A percentile compares a stretch with the other conserved stretches of the same genome.
These are phyloP conservation scores for Venturiaceae sp. DNA, from an alignment of 2,329 filamentous ascomycete species.

Conservation along the genomic window DNA sequence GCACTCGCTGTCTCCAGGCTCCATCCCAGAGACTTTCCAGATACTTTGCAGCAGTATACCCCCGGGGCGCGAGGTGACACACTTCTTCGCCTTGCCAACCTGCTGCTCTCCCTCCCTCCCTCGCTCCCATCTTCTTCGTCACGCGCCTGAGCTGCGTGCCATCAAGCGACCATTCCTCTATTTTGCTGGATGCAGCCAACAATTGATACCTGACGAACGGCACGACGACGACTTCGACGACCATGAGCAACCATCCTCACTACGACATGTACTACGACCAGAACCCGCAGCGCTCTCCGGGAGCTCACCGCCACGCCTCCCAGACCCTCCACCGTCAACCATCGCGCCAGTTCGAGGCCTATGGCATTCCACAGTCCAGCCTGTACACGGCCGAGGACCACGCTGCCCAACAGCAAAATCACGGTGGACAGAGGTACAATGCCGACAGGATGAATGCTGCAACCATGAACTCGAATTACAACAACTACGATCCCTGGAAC, in stretches of 20 bases:
- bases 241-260: slow-evolving; percentile 5
- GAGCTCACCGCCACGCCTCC: slow-evolving; percentile 57
- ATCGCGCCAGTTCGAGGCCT: slow-evolving; percentile 70
- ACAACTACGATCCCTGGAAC: slow-evolving; percentile 70
- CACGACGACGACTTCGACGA: neutral
- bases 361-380: slow-evolving; percentile 50
- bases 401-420: slow-evolving; percentile 33
- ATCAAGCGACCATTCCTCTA: neutral
- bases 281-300: slow-evolving; percentile 60
- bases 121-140: neutral
- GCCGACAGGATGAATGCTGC: slow-evolving; percentile 50
- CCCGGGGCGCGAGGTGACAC: neutral
- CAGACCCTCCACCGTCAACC: slow-evolving; percentile 55
- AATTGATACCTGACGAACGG: neutral
- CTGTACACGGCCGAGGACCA: slow-evolving; percentile 64
- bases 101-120: neutral
- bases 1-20: neutral
- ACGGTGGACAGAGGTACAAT: slow-evolving; percentile 34
- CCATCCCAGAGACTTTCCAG: neutral
- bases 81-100: neutral
- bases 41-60: neutral
- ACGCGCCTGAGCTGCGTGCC: neutral
- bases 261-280: slow-evolving; percentile 68
- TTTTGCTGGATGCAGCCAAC: neutral
- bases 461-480: slow-evolving; percentile 50